A percentile compares a stretch with the other conserved stretches of the same genome.
Conservation (phyloP, 2,329 filamentous ascomycete species). For the Aspergillus sp. region DNA sequence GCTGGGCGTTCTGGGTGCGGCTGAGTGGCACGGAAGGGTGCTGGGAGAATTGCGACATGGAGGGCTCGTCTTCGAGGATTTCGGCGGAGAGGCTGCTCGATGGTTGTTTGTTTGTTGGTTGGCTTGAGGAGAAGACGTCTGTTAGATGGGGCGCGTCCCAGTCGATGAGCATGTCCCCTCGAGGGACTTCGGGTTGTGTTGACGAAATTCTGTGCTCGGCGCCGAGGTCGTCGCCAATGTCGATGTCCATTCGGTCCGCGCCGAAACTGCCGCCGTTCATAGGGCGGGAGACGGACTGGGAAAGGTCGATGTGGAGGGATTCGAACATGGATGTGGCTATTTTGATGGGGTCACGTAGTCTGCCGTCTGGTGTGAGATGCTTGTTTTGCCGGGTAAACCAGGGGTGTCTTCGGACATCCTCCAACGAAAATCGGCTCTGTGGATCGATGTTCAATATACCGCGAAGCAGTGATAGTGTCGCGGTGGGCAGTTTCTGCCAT, state of each 20-base stretch:
- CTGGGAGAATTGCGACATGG: slow-evolving; percentile 79
- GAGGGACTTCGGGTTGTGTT: slow-evolving; percentile 83
- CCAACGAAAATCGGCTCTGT: slow-evolving; percentile 76
- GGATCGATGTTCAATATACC: slow-evolving; percentile 91
- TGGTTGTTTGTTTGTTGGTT: slow-evolving; percentile 48
- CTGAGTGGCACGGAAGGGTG: slow-evolving; percentile 78
- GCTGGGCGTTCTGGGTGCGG: slow-evolving; percentile 84
- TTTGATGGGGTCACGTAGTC: slow-evolving; percentile 75
- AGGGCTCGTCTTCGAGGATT: slow-evolving; percentile 81
- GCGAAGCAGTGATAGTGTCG: slow-evolving; percentile 78
- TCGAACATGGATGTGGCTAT: slow-evolving; percentile 96
- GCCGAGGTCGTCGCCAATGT: slow-evolving; percentile 51
- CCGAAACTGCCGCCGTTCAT: slow-evolving; percentile 42
- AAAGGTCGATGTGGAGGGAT: slow-evolving; percentile 85
- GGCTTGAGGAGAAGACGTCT: slow-evolving; percentile 50
- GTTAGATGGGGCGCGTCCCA: slow-evolving; percentile 77
- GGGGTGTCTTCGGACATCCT: slow-evolving; percentile 84
- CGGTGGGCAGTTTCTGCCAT: slow-evolving; percentile 76
- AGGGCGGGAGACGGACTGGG: slow-evolving; percentile 60
- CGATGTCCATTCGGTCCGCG: slow-evolving; percentile 71
- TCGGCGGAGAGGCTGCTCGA: slow-evolving; percentile 55
- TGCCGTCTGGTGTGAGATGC: slow-evolving; percentile 74
- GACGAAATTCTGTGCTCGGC: slow-evolving; percentile 65
- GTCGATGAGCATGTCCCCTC: slow-evolving; percentile 77
- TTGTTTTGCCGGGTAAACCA: slow-evolving; percentile 89